A percentile compares a stretch with the other conserved stretches of the same genome.
Evolutionary conservation across 352 stramenopile species (phyloP).

Genomic region (Phytophthora fragariae): DNA sequence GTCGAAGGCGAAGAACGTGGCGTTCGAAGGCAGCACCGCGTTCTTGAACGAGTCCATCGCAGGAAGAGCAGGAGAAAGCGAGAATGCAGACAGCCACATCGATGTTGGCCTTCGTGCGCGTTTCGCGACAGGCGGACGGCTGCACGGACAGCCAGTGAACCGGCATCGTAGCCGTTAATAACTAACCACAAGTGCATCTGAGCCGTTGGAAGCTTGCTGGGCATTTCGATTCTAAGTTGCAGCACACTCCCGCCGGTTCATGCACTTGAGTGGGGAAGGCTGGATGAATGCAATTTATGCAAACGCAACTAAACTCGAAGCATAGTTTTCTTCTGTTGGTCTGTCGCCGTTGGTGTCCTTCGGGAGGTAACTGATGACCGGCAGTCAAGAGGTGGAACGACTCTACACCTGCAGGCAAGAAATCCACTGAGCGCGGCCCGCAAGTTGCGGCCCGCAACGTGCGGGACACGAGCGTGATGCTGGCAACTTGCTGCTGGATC

Average conservation of each 20-base stretch:
- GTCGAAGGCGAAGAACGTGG: constrained; percentile 40
- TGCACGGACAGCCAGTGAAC: constrained; percentile 4
- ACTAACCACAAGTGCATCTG: constrained; percentile 3
- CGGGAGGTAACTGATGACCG: neutral
- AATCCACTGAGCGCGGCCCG: neutral
- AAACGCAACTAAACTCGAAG: neutral
- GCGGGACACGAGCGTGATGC: neutral
- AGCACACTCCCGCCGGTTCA: neutral
- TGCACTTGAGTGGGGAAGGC: too few relatives aligned
- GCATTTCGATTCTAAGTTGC: constrained; percentile 12
- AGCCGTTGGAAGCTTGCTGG: neutral
- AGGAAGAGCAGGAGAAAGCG: neutral
- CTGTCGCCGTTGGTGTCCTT: neutral
- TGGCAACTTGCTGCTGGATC: neutral
- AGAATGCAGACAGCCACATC: constrained; percentile 4
- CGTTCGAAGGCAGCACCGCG: constrained; percentile 25
- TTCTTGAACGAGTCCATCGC: constrained; percentile 14
- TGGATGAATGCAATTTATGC: too few relatives aligned
- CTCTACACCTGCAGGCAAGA: neutral
- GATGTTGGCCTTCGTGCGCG: neutral
- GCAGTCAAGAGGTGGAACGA: neutral
- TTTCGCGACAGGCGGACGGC: constrained; percentile 20
- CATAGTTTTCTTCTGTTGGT: neutral
- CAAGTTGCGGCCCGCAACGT: too few relatives aligned
- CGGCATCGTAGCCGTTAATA: neutral